These are phyloP conservation scores for Monosporascus ibericus DNA, from an alignment of 2,329 filamentous ascomycete species.

Conservation along the genomic window DNA sequence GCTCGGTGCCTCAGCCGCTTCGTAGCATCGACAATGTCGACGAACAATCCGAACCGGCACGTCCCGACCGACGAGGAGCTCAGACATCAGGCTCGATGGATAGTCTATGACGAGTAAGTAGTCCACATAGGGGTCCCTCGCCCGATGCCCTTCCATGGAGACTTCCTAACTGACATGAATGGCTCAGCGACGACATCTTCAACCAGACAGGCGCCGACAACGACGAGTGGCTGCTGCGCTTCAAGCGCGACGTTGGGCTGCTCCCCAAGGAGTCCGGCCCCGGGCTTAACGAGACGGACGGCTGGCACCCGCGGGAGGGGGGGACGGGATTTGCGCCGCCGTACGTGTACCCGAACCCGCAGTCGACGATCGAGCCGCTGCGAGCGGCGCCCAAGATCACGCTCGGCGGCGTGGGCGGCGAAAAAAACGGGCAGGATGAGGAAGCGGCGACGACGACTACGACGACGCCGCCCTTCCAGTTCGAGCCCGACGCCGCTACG, in stretches of 20 bases:
- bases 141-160: background rate
- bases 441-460: too few relatives aligned
- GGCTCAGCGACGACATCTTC: slow-evolving; percentile 52
- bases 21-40: slow-evolving; percentile 46
- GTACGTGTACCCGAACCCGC: slow-evolving; percentile 39
- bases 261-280: slow-evolving; percentile 41
- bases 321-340: slow-evolving; percentile 52
- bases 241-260: slow-evolving; percentile 54
- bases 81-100: slow-evolving; percentile 58
- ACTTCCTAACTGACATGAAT: background rate
- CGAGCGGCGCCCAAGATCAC: slow-evolving; percentile 26
- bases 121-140: too few relatives aligned
- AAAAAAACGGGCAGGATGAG: too few relatives aligned
- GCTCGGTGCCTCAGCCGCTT: slow-evolving; percentile 48
- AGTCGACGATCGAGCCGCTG: slow-evolving; percentile 28
- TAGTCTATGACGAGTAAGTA: slow-evolving; percentile 55
- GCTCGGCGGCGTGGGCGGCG: slow-evolving; percentile 24
- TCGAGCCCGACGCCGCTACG: slow-evolving; percentile 36
- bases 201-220: slow-evolving; percentile 61
- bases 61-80: slow-evolving; percentile 56
- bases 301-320: slow-evolving; percentile 44
- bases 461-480: slow-evolving; percentile 12
- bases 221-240: slow-evolving; percentile 55
- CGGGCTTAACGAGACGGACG: slow-evolving; percentile 33
- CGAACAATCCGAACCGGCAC: slow-evolving; percentile 54